Base-by-base conservation (phyloP, 495 filamentous ascomycete species). In the Letharia columbiana region DNA sequence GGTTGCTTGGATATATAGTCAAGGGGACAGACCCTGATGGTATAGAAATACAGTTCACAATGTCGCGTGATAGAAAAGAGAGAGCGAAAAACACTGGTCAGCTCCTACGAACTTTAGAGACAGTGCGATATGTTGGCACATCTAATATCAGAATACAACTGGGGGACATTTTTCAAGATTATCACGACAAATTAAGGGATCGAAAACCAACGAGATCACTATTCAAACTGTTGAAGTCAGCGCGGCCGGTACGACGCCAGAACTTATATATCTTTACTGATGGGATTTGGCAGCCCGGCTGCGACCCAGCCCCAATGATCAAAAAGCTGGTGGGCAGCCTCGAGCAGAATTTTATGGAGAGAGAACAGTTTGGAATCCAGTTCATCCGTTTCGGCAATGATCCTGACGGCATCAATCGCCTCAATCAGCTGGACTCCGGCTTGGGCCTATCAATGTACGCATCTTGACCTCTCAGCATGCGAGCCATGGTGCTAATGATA, bases 311-410 rank as follows among this genome's bases (percentile, higher is more conserved):
- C 35, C 44, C 57, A 17, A 68, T 72, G 7, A 74, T 79, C 10
- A 42, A 50, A 50, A 57, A 64, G 59, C 63, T 77, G 28, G 71
- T 73, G 1, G 44, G 70, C 4, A 71, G 73, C 50, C 60, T 67
- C 3, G 13, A 40, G 20, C 18, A 64, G 18, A 37, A 73, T 10
- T 57, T 67, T 0, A 45, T 73, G 15, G 67, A 67, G 20, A 63
- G 67, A 35, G 66, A 67, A 33, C 68, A 74, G 57, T 68, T 76
- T 58, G 75, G 72, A 9, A 73, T 80, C 49, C 74, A 79, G 62
- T 78, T 79, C 70, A 75, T 80, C 54, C 74, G 73, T 4, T 79
- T 79, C 62, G 78, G 77, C 15, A 66, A 78, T 41, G 66, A 75
- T 58, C 33, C 63, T 42, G 66, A 62, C 23, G 76, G 73, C 8